A percentile compares a stretch with the other conserved stretches of the same genome.
Conservation (phyloP, 495 filamentous ascomycete genomes). For the Cercophora scortea region DNA sequence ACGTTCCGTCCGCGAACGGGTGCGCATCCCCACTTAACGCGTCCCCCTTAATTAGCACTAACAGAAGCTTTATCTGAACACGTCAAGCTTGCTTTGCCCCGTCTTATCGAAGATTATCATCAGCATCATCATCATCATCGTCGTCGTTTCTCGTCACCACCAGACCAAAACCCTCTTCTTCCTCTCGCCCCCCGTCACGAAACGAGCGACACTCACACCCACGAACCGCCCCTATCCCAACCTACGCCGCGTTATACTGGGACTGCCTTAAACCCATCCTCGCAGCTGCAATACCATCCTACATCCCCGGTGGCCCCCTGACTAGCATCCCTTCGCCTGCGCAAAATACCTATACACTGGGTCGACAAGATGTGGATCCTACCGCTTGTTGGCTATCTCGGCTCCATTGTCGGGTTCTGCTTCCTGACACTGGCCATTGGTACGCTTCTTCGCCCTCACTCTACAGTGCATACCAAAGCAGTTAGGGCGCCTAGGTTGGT, state of each 20-base stretch:
- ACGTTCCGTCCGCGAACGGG: constrained; percentile 1
- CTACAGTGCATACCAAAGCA: not conserved
- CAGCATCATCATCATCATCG: not conserved
- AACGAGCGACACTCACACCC: too few species aligned
- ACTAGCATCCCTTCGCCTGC: too few species aligned
- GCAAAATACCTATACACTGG: not conserved
- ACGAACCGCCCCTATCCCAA: too few species aligned
- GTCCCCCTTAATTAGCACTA: not conserved
- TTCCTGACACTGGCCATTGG: constrained; percentile 93
- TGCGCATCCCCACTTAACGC: constrained; percentile 7
- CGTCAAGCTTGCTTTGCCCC: not conserved
- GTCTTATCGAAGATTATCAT: not conserved
- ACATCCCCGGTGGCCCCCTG: too few species aligned
- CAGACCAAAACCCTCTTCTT: not conserved
- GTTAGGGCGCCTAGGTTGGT: too few species aligned
- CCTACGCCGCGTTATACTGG: too few species aligned
- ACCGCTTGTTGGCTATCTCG: constrained; percentile 80
- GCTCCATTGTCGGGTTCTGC: constrained; percentile 77
- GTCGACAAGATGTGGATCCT: constrained; percentile 76
- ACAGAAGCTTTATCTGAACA: constrained; percentile 6
- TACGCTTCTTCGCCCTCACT: constrained; percentile 28
- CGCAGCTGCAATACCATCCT: too few species aligned
- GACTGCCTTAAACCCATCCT: too few species aligned
- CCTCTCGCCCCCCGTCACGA: too few species aligned
- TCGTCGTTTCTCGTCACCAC: not conserved